These are phyloP conservation scores for Deakozyma indianensis DNA, from an alignment of 805 yeast species.

Conservation along the genomic window DNA sequence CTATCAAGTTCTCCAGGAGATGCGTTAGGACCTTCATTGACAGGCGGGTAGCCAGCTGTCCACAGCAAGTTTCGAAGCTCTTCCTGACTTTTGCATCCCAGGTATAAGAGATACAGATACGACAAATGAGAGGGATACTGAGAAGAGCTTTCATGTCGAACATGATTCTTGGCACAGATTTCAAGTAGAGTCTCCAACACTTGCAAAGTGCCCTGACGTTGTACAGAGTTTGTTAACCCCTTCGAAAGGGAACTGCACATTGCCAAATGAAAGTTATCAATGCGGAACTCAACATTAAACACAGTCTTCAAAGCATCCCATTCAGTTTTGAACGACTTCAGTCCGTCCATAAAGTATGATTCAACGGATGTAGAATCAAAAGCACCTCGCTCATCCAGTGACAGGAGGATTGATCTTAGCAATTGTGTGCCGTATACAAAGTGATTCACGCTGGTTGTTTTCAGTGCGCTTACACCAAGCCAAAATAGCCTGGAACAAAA, in stretches of 20 bases:
- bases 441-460: conserved; percentile 6
- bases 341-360: conserved; percentile 6
- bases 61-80: conserved; percentile 14
- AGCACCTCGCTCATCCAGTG: conserved; percentile 12
- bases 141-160: conserved; percentile 3
- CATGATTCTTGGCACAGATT: conserved; percentile 11
- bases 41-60: conserved; percentile 14
- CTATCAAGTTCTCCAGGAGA: neutral
- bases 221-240: conserved; percentile 13
- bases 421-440: conserved; percentile 12
- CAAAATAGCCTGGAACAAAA: conserved; percentile 37
- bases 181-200: conserved; percentile 14
- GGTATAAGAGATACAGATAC: conserved; percentile 13
- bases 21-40: neutral
- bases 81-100: conserved; percentile 11
- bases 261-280: conserved; percentile 13
- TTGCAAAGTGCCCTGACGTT: conserved; percentile 10
- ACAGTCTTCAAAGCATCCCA: conserved; percentile 8
- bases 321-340: conserved; percentile 6
- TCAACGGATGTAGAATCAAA: conserved; percentile 9
- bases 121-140: conserved; percentile 10
- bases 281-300: conserved; percentile 8
- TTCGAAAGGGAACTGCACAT: conserved; percentile 11
- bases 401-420: conserved; percentile 9
- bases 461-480: conserved; percentile 19